A percentile compares a stretch with the other conserved stretches of the same genome.
Conservation (phyloP, 2,329 filamentous ascomycete genomes). For the Colletotrichum lindemuthianum region DNA sequence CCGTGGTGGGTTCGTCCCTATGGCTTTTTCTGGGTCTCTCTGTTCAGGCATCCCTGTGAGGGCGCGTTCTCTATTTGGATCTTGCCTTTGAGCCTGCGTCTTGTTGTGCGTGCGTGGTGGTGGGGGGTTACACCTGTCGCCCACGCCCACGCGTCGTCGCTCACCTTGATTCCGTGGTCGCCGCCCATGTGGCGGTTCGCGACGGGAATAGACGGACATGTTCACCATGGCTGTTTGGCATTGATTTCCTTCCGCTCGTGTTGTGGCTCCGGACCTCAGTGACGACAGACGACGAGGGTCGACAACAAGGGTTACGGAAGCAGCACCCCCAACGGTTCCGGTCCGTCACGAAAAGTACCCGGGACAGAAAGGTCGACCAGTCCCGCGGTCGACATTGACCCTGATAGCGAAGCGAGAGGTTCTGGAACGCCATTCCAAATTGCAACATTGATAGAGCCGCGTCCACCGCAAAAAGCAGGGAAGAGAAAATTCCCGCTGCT, state of each 20-base stretch:
- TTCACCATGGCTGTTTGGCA: too few species aligned
- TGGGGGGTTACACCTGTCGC: slow-evolving; percentile 22
- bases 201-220: too few species aligned
- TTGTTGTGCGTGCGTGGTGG: too few species aligned
- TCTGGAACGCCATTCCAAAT: slow-evolving; percentile 13
- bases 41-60: not conserved
- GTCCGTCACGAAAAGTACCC: slow-evolving; percentile 36
- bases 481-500: slow-evolving; percentile 16
- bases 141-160: not conserved
- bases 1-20: slow-evolving; percentile 14
- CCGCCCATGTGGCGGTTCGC: slow-evolving; percentile 2
- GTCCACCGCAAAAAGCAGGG: slow-evolving; percentile 6
- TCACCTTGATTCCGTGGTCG: not conserved
- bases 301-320: slow-evolving; percentile 4
- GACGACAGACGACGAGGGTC: not conserved
- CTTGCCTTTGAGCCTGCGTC: too few species aligned
- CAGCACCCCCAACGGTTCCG: slow-evolving; percentile 4
- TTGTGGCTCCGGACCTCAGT: too few species aligned
- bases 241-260: too few species aligned
- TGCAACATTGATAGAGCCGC: slow-evolving; percentile 9
- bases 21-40: slow-evolving; percentile 4
- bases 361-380: slow-evolving; percentile 15
- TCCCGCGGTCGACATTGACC: slow-evolving; percentile 3
- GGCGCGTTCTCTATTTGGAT: too few species aligned
- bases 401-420: slow-evolving; percentile 7